Conservation (phyloP, 2,329 filamentous ascomycete species). For the Podosphaera fusca region DNA sequence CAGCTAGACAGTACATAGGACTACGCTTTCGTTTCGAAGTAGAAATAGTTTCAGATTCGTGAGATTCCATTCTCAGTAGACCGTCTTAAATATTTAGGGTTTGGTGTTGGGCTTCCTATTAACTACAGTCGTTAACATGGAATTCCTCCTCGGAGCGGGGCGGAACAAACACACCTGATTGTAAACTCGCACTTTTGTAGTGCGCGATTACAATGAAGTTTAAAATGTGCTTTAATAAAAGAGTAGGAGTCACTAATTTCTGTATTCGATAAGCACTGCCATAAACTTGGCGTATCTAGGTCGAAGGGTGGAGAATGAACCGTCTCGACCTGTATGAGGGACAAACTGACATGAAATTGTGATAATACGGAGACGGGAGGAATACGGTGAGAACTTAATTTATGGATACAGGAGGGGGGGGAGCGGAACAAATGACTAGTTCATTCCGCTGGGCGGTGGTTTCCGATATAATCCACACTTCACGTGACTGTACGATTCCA, state of each 20-base stretch:
- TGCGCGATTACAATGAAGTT: not conserved
- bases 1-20: not conserved
- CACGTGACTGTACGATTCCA: not conserved
- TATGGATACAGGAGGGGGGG: not conserved
- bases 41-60: not conserved
- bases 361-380: not conserved
- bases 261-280: not conserved
- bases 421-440: not conserved
- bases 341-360: not conserved
- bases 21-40: not conserved
- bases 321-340: not conserved
- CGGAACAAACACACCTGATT: not conserved
- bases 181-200: not conserved
- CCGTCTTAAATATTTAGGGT: too few relatives aligned
- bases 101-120: not conserved
- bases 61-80: not conserved
- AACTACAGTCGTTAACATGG: not conserved
- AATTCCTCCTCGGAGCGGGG: not conserved
- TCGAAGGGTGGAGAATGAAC: not conserved
- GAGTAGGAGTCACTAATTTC: too few relatives aligned
- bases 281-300: not conserved
- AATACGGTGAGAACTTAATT: not conserved
- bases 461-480: not conserved
- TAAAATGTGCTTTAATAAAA: not conserved
- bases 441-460: not conserved